Conservation (phyloP, 371 early-diverging fungal genomes). For the Mortierella sp. region DNA sequence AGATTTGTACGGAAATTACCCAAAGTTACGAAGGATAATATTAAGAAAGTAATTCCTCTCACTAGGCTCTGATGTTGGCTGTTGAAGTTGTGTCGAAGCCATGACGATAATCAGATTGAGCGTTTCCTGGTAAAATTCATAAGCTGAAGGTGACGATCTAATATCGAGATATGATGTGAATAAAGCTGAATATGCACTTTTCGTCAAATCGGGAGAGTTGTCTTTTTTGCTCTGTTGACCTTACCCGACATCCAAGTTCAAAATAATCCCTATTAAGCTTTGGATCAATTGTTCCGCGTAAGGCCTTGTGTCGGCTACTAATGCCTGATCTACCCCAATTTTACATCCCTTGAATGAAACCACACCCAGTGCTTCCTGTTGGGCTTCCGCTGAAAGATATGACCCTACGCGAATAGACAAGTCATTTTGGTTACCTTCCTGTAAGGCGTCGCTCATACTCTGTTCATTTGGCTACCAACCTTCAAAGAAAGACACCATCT, state of each 20-base stretch:
- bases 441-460: not conserved
- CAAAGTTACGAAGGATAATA: slow-evolving; percentile 65
- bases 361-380: slow-evolving; percentile 48
- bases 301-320: slow-evolving; percentile 58
- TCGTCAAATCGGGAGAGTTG: not conserved
- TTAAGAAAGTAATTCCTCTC: slow-evolving; percentile 76
- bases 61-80: slow-evolving; percentile 48
- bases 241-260: slow-evolving; percentile 76
- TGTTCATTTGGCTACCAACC: slow-evolving; percentile 44
- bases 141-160: slow-evolving; percentile 68
- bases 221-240: too few species aligned
- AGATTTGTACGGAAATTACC: slow-evolving; percentile 45
- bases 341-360: slow-evolving; percentile 58
- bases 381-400: slow-evolving; percentile 46
- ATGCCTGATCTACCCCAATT: slow-evolving; percentile 58
- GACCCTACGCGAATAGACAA: slow-evolving; percentile 21
- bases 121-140: slow-evolving; percentile 80
- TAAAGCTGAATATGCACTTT: not conserved
- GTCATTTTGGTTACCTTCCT: not conserved
- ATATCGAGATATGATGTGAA: not conserved
- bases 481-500: slow-evolving; percentile 75
- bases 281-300: slow-evolving; percentile 74
- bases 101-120: slow-evolving; percentile 74
- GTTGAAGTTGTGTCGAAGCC: slow-evolving; percentile 76
- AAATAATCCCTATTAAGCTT: slow-evolving; percentile 65